Conservation (phyloP, 805 yeast genomes). For the Kodamaea laetipori region DNA sequence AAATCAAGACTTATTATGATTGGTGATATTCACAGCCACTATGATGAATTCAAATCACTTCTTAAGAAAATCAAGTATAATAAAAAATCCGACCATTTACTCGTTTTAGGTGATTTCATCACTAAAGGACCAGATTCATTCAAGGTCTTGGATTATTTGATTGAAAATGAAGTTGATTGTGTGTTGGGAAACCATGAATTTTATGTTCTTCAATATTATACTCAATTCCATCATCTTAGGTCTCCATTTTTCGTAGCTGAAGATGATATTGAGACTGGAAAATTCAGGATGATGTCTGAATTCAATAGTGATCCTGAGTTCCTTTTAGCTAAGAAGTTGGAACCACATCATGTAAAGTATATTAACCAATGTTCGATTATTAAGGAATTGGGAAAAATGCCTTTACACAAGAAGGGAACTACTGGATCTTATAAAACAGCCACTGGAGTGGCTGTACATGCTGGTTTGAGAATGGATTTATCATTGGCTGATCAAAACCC, state of each 20-base stretch:
- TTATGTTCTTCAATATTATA: conserved; percentile 65
- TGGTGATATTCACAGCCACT: conserved; percentile 90
- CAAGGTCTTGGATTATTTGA: conserved; percentile 59
- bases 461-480: conserved; percentile 73
- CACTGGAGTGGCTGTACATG: conserved; percentile 71
- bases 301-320: conserved; percentile 41
- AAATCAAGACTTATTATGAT: conserved; percentile 61
- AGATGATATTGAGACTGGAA: not conserved
- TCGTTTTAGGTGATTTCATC: conserved; percentile 82
- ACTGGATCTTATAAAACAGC: conserved; percentile 29
- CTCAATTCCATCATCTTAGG: conserved; percentile 54
- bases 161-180: conserved; percentile 63
- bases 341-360: conserved; percentile 61
- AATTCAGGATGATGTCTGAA: conserved; percentile 12
- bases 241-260: conserved; percentile 28
- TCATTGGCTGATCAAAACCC: conserved; percentile 60
- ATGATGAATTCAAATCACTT: conserved; percentile 53
- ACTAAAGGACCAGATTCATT: conserved; percentile 81
- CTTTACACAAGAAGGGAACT: conserved; percentile 37
- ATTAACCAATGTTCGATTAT: conserved; percentile 67
- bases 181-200: conserved; percentile 90
- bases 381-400: conserved; percentile 60
- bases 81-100: conserved; percentile 53
- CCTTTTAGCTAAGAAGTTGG: conserved; percentile 53
- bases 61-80: conserved; percentile 53